phyloP scores from a whole-genome alignment of 129 eudicot species.

The Erigeron canadensis region DNA sequence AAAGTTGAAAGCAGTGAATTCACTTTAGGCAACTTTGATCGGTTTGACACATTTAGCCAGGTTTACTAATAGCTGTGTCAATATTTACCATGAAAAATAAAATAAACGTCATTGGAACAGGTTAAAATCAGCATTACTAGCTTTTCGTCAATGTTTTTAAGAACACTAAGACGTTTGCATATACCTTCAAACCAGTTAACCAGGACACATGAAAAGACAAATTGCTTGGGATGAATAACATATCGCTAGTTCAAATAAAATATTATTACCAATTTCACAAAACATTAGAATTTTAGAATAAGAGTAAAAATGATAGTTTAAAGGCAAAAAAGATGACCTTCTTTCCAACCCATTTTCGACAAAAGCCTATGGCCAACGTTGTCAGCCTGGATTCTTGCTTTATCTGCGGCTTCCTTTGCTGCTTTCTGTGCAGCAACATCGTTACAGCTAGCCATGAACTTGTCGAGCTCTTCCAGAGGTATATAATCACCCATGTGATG shows the following conservation, averaged over 20 bases:
- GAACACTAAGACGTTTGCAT: not conserved
- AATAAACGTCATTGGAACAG: not conserved
- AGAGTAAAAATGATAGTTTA: not conserved
- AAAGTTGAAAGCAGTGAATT: not conserved
- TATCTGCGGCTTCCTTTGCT: slow-evolving; percentile 59
- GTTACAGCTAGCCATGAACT: slow-evolving; percentile 64
- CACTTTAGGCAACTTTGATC: not conserved
- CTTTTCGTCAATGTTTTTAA: not conserved
- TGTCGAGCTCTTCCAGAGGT: slow-evolving; percentile 80
- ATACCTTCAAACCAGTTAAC: not conserved
- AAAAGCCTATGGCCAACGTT: slow-evolving; percentile 79
- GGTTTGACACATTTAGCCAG: not conserved
- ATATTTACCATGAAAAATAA: not conserved
- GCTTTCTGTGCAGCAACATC: slow-evolving; percentile 63
- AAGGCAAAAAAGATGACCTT: slow-evolving; percentile 42
- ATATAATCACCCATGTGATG: slow-evolving; percentile 93
- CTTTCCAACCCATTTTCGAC: slow-evolving; percentile 92
- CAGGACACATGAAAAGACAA: not conserved
- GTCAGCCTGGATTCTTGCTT: slow-evolving; percentile 67
- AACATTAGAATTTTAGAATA: no score
- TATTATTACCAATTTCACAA: not conserved
- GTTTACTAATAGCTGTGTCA: not conserved
- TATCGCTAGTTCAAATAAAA: not conserved
- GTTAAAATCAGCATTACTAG: not conserved
- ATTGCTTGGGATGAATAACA: not conserved